Base-by-base conservation (phyloP, 306 rosid genomes). In the Rosa chinensis region DNA sequence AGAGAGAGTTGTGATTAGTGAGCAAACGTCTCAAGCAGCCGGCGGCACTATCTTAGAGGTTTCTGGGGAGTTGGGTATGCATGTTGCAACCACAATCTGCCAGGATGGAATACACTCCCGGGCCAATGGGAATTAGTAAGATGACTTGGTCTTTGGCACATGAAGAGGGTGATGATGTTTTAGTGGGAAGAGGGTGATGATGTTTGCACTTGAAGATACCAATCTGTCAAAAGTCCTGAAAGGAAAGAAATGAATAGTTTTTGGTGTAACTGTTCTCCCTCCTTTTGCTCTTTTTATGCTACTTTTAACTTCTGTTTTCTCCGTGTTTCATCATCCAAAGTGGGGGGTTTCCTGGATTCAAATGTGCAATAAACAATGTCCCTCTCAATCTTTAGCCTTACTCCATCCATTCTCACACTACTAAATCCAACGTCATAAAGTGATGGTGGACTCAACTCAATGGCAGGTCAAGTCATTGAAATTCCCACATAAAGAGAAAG, bases 131-230 rank as follows among this genome's bases (percentile, higher is more conserved):
- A 16, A 74, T 81, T 87, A 86, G 81, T 75, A 79, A 81, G 91
- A 75, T 82, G 85, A 75, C 77, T 68, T 78, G 78, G 86, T 83
- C 88, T 74, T n/a, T 64, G 43, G 87, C 94, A 88, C 92, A 88
- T 89, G 97, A n/a, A n/a, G n/a, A n/a, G n/a, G n/a, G n/a, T n/a
- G n/a, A n/a, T n/a, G 37, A 79, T 80, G 77, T 83, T 85, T 61
- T 85, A 85, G 90, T 88, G 92, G 37, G 92, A 84, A 73, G 79
- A 82, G 50, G 85, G 28, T 92, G 88, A 90, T 87, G 88, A 90
- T 87, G 87, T 85, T 87, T 87, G 82, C 90, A 88, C 87, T 89
- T 82, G 55, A 2, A 79, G 16, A 76, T 80, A 76, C 82, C 86
- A 73, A 81, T 82, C n/a, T 87, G 73, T 86, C 86, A 87, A 81